phyloP scores from a whole-genome alignment of 1,284 basidiomycete species.

The Calocybe gambosa region DNA sequence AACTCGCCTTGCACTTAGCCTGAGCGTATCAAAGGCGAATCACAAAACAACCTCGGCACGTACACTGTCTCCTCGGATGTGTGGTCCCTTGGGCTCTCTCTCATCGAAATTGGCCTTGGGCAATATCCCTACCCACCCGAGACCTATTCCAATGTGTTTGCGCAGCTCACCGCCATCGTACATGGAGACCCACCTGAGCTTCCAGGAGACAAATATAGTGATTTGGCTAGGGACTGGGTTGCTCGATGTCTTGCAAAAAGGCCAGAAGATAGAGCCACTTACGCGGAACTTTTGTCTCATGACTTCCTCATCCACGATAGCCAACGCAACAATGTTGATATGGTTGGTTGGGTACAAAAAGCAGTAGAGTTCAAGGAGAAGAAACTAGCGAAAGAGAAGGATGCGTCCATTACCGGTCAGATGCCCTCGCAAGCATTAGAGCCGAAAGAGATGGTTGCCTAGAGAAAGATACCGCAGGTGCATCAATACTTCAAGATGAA shows the following conservation, averaged over 20 bases:
- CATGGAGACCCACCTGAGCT: conserved; percentile 89
- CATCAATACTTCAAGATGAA: neutral
- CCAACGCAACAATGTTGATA: conserved; percentile 60
- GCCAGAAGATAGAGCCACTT: conserved; percentile 76
- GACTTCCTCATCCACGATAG: conserved; percentile 53
- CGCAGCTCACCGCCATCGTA: conserved; percentile 93
- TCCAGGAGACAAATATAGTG: conserved; percentile 45
- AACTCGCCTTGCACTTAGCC: conserved; percentile 44
- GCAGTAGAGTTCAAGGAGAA: conserved; percentile 38
- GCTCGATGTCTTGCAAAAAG: conserved; percentile 69
- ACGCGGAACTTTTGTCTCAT: conserved; percentile 68
- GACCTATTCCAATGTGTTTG: conserved; percentile 93
- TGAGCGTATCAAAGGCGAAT: conserved; percentile 94
- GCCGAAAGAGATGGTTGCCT: neutral
- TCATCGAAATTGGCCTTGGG: conserved; percentile 91
- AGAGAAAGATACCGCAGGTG: neutral
- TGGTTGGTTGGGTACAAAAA: conserved; percentile 73
- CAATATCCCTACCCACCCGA: conserved; percentile 98
- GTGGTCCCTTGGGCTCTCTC: conserved; percentile 95
- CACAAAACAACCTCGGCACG: conserved; percentile 78
- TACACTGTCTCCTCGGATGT: conserved; percentile 98
- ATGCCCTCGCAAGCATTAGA: neutral
- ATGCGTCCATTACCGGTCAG: neutral
- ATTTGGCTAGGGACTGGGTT: conserved; percentile 55
- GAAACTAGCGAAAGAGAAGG: conserved; percentile 15